A percentile compares a stretch with the other conserved stretches of the same genome.
These are phyloP conservation scores for Botrytis paeoniae DNA, from an alignment of 2,329 filamentous ascomycete species.

Conservation along the genomic window DNA sequence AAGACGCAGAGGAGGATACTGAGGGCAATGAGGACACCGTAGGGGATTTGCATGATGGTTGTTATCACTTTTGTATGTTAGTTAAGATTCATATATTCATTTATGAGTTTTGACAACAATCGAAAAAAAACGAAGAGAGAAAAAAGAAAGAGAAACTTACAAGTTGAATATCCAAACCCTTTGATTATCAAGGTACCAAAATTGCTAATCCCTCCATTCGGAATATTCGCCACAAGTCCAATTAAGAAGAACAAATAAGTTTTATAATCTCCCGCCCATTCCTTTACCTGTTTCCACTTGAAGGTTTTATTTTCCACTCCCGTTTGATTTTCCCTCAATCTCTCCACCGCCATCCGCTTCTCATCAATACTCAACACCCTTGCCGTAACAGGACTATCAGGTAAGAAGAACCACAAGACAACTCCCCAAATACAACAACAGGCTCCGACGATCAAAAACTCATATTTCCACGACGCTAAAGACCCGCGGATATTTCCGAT, in stretches of 20 bases:
- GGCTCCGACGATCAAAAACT: conserved; percentile 50
- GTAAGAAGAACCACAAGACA: conserved; percentile 36
- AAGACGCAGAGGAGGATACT: conserved; percentile 42
- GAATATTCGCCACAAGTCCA: conserved; percentile 49
- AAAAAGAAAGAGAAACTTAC: not conserved
- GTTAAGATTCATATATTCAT: not conserved
- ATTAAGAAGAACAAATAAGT: conserved; percentile 43
- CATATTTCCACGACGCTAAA: conserved; percentile 55
- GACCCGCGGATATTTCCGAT: conserved; percentile 51
- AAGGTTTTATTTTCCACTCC: conserved; percentile 39
- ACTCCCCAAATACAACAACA: conserved; percentile 42
- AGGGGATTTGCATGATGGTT: conserved; percentile 52
- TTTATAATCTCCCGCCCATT: conserved; percentile 22
- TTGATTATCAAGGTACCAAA: conserved; percentile 56
- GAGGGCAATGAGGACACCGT: conserved; percentile 57
- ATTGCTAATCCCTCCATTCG: conserved; percentile 56
- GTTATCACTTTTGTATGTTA: conserved; percentile 42
- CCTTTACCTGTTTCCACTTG: conserved; percentile 38
- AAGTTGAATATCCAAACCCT: conserved; percentile 47
- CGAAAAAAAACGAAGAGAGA: not conserved
- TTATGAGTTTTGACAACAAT: not conserved
- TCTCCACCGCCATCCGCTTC: conserved; percentile 39
- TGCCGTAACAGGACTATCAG: conserved; percentile 28
- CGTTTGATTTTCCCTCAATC: conserved; percentile 37
- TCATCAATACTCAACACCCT: conserved; percentile 26